These are phyloP conservation scores for Pleurotus pulmonarius DNA, from an alignment of 768 basidiomycete genomes.

Conservation along the genomic window DNA sequence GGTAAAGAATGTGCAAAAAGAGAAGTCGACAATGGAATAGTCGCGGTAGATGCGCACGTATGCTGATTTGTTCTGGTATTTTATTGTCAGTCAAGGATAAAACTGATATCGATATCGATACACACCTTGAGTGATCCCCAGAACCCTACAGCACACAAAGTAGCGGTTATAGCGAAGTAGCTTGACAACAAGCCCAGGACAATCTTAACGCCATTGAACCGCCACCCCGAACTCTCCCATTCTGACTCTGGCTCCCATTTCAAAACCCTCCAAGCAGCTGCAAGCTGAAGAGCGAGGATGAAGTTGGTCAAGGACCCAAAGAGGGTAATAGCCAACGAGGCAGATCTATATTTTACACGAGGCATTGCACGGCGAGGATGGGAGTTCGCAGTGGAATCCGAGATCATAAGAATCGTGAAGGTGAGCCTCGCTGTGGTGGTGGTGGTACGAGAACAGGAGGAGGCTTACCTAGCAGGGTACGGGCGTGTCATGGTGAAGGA, in stretches of 20 bases:
- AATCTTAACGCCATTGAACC: constrained; percentile 41
- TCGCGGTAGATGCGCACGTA: constrained; percentile 80
- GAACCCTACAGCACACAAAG: constrained; percentile 63
- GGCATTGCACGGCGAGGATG: constrained; percentile 8
- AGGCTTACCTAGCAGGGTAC: constrained; percentile 10
- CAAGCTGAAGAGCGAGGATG: constrained; percentile 31
- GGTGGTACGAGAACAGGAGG: neutral
- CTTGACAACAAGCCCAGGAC: constrained; percentile 61
- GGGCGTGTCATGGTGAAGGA: constrained; percentile 13
- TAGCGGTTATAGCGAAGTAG: constrained; percentile 64
- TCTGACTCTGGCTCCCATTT: constrained; percentile 47
- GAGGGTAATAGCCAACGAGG: constrained; percentile 35
- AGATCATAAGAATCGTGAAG: neutral
- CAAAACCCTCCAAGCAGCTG: constrained; percentile 30
- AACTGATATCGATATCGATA: constrained; percentile 7
- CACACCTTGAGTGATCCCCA: constrained; percentile 66
- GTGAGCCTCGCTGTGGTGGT: neutral
- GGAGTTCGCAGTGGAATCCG: neutral
- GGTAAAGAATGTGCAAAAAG: constrained; percentile 60
- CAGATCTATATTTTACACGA: constrained; percentile 22
- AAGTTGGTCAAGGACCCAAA: constrained; percentile 30
- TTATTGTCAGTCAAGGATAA: constrained; percentile 4
- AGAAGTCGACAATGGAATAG: constrained; percentile 77
- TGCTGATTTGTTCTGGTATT: constrained; percentile 51
- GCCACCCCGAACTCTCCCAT: constrained; percentile 37